phyloP scores from a whole-genome alignment of 2,329 filamentous ascomycete species.

The Sporothrix curviconia region DNA sequence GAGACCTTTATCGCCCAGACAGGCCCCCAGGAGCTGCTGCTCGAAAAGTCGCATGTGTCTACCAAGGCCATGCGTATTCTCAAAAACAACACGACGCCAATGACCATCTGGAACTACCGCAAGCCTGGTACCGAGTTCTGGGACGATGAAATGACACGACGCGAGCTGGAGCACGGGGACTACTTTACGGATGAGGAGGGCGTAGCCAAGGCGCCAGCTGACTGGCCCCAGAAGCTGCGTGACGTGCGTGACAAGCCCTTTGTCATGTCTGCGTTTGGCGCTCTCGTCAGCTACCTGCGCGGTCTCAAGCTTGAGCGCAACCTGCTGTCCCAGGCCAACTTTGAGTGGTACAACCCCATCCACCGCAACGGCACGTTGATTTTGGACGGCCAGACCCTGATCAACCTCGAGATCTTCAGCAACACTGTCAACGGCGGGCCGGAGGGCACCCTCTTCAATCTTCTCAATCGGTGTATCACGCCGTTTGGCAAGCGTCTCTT shows the following conservation, averaged over 20 bases:
- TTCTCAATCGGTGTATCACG: slow-evolving; percentile 90
- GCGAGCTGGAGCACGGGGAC: slow-evolving; percentile 70
- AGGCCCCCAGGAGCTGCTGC: slow-evolving; percentile 75
- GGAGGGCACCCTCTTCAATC: slow-evolving; percentile 81
- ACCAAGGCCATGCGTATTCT: slow-evolving; percentile 86
- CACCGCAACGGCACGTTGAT: slow-evolving; percentile 83
- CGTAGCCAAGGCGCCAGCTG: slow-evolving; percentile 37
- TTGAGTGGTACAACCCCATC: slow-evolving; percentile 87
- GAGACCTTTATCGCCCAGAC: slow-evolving; percentile 95
- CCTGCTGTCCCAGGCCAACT: slow-evolving; percentile 82
- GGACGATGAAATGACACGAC: slow-evolving; percentile 72
- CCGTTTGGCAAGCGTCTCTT: slow-evolving; percentile 96
- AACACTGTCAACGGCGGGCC: slow-evolving; percentile 82
- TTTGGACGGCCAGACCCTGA: slow-evolving; percentile 89
- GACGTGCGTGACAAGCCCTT: slow-evolving; percentile 71
- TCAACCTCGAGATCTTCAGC: slow-evolving; percentile 95
- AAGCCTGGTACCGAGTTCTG: slow-evolving; percentile 87
- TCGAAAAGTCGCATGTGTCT: slow-evolving; percentile 82
- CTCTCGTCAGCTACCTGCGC: slow-evolving; percentile 78
- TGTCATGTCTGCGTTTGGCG: slow-evolving; percentile 86
- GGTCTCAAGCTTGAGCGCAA: slow-evolving; percentile 83
- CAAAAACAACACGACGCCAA: slow-evolving; percentile 90
- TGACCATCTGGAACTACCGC: slow-evolving; percentile 90
- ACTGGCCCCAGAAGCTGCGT: slow-evolving; percentile 72
- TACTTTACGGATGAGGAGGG: slow-evolving; percentile 63